phyloP scores from a whole-genome alignment of 768 basidiomycete genomes.

The Podaxis sp. region DNA sequence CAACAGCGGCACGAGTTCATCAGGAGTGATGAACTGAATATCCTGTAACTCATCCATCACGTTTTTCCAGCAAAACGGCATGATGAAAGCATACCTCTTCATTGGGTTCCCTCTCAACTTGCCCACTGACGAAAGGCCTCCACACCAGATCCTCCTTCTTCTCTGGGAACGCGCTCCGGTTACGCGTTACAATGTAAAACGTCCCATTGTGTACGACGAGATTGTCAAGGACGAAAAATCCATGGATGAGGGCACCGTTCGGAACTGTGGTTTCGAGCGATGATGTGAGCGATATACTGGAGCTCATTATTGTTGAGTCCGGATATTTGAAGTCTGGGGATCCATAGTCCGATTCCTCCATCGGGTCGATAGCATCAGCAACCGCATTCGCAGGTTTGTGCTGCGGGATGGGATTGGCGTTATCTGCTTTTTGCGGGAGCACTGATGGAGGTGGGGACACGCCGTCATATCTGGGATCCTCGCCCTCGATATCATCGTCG shows the following conservation, averaged over 20 bases:
- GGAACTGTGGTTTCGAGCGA: constrained; percentile 4
- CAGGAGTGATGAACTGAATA: constrained; percentile 24
- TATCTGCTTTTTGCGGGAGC: neutral
- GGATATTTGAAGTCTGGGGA: neutral
- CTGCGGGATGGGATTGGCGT: neutral
- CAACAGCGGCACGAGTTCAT: constrained; percentile 20
- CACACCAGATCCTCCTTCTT: constrained; percentile 38
- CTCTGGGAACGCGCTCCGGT: constrained; percentile 39
- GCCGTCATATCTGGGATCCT: neutral
- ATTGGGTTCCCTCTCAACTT: constrained; percentile 27
- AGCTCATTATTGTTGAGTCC: neutral
- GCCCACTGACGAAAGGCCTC: constrained; percentile 20
- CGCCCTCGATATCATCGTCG: neutral
- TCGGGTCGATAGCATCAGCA: neutral
- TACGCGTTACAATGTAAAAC: constrained; percentile 57
- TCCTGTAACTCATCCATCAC: constrained; percentile 17
- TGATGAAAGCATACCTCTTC: constrained; percentile 25
- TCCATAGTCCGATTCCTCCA: neutral
- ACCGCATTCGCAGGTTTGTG: neutral
- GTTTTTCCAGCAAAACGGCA: neutral
- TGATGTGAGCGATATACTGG: neutral
- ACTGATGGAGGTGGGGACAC: neutral
- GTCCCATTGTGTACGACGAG: constrained; percentile 76
- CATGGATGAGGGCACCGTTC: constrained; percentile 22
- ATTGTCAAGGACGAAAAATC: constrained; percentile 76